Percentiles rank a stretch among this genome's conserved stretches.
Conservation (phyloP, 2,329 filamentous ascomycete species). For the Dendrostoma leiphaemia region DNA sequence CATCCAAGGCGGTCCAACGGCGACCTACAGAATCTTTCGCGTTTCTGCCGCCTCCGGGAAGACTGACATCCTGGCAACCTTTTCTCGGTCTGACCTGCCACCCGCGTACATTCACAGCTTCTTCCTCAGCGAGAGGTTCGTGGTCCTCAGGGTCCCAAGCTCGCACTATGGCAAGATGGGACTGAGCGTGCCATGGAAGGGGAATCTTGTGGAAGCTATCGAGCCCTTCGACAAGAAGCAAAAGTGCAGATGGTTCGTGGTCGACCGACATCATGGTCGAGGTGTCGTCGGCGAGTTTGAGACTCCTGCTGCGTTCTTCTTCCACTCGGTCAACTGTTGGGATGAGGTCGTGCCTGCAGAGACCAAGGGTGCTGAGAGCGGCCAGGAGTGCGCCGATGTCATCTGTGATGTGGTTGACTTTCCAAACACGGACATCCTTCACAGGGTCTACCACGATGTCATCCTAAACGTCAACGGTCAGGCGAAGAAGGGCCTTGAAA, state of each 20-base stretch:
- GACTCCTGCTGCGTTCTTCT: constrained; percentile 70
- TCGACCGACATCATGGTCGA: constrained; percentile 61
- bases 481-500: constrained; percentile 40
- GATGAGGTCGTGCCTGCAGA: constrained; percentile 46
- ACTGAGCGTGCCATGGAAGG: constrained; percentile 58
- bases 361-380: constrained; percentile 30
- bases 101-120: constrained; percentile 82
- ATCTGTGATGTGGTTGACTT: constrained; percentile 66
- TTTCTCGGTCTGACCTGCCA: constrained; percentile 46
- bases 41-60: constrained; percentile 60
- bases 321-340: constrained; percentile 77
- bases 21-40: constrained; percentile 69
- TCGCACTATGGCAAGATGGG: constrained; percentile 59
- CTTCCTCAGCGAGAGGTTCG: constrained; percentile 68
- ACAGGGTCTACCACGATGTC: constrained; percentile 68
- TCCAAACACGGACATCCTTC: constrained; percentile 62
- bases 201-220: constrained; percentile 69
- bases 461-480: constrained; percentile 53
- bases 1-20: constrained; percentile 55
- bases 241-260: constrained; percentile 67
- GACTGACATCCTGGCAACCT: constrained; percentile 69
- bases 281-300: constrained; percentile 70
- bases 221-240: constrained; percentile 56
- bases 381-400: constrained; percentile 44
- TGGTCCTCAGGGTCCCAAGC: constrained; percentile 72